These are phyloP conservation scores for Pelargonium cotyledonis DNA, from an alignment of 441 rosid genomes.

Conservation along the genomic window DNA sequence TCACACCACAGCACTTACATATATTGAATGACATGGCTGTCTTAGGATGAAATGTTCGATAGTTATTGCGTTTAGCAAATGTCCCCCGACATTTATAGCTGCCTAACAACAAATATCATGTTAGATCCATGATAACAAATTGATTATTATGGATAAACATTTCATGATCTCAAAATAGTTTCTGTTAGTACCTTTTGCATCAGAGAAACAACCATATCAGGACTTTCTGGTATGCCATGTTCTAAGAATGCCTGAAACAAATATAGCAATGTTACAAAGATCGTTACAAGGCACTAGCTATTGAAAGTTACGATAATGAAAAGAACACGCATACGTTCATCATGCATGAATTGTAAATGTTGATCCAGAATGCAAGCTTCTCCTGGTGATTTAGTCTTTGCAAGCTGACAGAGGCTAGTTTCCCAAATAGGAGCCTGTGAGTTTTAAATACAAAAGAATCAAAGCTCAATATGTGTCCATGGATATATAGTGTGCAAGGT, in stretches of 20 bases:
- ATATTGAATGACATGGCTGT: conserved; percentile 61
- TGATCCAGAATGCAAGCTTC: no score
- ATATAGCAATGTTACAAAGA: conserved; percentile 5
- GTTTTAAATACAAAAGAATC: conserved; percentile 16
- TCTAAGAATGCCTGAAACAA: conserved; percentile 58
- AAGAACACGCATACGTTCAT: conserved; percentile 51
- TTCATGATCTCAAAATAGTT: no score
- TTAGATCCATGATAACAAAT: no score
- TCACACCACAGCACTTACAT: conserved; percentile 53
- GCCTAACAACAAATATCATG: conserved; percentile 41
- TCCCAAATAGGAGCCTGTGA: conserved; percentile 52
- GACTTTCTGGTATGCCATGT: conserved; percentile 63
- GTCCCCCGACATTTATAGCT: conserved; percentile 65
- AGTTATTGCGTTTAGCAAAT: conserved; percentile 51
- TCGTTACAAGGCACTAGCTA: no score
- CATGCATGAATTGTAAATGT: conserved; percentile 78
- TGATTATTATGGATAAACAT: no score
- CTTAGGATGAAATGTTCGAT: conserved; percentile 82
- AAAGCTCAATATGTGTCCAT: conserved; percentile 2
- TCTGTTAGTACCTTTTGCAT: conserved; percentile 78
- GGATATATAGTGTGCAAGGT: no score
- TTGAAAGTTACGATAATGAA: neutral
- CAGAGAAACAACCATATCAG: conserved; percentile 48
- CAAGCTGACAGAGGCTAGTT: conserved; percentile 45
- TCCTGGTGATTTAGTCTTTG: conserved; percentile 62